These are phyloP conservation scores for Malassezia brasiliensis DNA, from an alignment of 1,284 basidiomycete genomes.

Conservation along the genomic window DNA sequence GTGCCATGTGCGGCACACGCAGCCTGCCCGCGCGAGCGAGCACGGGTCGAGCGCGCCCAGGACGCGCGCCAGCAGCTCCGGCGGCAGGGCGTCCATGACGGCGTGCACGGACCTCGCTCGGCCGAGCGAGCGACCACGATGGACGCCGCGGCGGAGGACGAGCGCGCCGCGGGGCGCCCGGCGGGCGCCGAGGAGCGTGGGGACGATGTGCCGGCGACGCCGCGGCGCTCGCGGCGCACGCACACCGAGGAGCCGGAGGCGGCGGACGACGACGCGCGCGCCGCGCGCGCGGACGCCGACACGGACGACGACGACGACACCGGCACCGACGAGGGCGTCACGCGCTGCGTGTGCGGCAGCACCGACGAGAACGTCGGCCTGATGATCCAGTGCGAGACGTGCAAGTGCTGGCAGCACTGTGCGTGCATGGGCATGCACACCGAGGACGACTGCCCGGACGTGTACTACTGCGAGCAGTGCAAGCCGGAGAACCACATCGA, in stretches of 20 bases:
- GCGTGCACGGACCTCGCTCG: background rate
- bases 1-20: constrained; percentile 19
- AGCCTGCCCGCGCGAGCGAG: constrained; percentile 12
- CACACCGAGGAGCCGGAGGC: background rate
- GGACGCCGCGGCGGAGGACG: background rate
- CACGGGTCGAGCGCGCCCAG: constrained; percentile 18
- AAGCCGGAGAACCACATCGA: constrained; percentile 67
- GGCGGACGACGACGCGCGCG: background rate
- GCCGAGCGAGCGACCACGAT: background rate
- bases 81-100: background rate
- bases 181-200: background rate
- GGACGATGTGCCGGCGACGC: background rate
- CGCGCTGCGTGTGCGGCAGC: constrained; percentile 85
- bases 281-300: background rate
- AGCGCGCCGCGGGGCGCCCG: background rate
- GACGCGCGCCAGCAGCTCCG: constrained; percentile 1
- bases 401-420: constrained; percentile 97
- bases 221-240: background rate
- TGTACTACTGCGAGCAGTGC: constrained; percentile 85
- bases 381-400: constrained; percentile 95
- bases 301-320: constrained; percentile 49
- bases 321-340: constrained; percentile 64
- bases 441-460: constrained; percentile 58
- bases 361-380: constrained; percentile 58
- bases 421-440: constrained; percentile 86